Evolutionary conservation across 2,329 filamentous ascomycete genomes (phyloP), one percentile per base, ranked within the genome.

Genomic region (Sphaerulina musiva): DNA sequence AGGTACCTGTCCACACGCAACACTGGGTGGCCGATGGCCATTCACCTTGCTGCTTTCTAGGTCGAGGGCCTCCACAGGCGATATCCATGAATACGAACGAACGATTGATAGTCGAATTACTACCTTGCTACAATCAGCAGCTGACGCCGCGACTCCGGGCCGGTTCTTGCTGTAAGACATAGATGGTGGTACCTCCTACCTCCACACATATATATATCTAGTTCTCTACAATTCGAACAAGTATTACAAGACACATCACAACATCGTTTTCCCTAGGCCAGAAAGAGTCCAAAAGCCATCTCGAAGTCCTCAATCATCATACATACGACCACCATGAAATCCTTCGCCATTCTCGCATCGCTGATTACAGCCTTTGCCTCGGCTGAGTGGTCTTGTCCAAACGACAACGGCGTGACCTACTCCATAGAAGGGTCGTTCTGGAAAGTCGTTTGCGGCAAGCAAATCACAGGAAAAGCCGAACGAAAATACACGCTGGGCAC

Each of bases 381-480:
- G 11, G 5, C 26, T 29, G 48, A 51, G 5, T 51, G 48, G 48
- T 32, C 23, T 9, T 51, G 48, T 39, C 48, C 48, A 38, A 31
- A 45, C 11, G 48, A 39, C 12, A 41, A 51, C 41, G 46, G 46
- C 34, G 45, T 41, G 12, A 51, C 45, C 14, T 51, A 51, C 42
- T 46, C 48, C 34, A 42, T 46, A 11, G 39, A 51, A 10, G 48
- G 48, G 10, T 23, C 39, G 34, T n/a, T 46, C n/a, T 51, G 48
- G 48, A 51, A 51, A 20, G 45, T 51, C 20, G 41, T 46, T 10
- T 51, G 48, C 44, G 42, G 46, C 48, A 46, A 51, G 32, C 46
- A 42, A 42, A 51, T 51, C 31, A 32, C 41, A 38, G 48, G 48
- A 42, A 40, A 31, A 17, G 14, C 14, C 14, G 14, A 17, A 17